Evolutionary conservation across 2,329 filamentous ascomycete species (phyloP).

Genomic region (Fusarium gaditjirri): DNA sequence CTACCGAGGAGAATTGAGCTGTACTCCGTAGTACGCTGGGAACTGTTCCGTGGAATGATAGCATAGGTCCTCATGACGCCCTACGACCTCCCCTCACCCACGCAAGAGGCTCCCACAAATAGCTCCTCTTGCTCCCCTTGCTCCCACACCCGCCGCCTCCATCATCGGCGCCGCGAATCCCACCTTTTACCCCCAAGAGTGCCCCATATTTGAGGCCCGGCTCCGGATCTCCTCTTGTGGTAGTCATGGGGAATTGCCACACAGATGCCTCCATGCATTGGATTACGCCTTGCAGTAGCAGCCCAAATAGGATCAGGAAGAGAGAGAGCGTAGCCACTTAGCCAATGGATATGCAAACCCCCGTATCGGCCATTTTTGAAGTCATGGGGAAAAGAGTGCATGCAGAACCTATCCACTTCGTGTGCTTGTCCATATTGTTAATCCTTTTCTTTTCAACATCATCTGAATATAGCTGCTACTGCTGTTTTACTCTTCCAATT

Average conservation of each 20-base stretch:
- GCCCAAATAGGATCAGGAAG: background rate
- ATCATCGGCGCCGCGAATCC: conserved; percentile 27
- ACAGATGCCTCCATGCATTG: background rate
- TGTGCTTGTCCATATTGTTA: conserved; percentile 4
- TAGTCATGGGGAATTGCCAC: background rate
- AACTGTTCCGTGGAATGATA: conserved; percentile 16
- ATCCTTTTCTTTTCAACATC: conserved; percentile 11
- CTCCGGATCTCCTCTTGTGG: conserved; percentile 31
- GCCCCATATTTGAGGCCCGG: conserved; percentile 40
- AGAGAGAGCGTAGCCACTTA: conserved; percentile 1
- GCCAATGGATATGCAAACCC: conserved; percentile 30
- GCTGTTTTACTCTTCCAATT: background rate
- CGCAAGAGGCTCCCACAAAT: conserved; percentile 17
- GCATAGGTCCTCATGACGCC: conserved; percentile 13
- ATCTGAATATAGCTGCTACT: background rate
- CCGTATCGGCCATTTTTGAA: conserved; percentile 10
- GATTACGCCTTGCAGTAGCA: background rate
- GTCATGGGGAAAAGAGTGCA: conserved; percentile 25
- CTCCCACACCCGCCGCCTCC: conserved; percentile 25
- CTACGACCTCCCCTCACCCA: background rate
- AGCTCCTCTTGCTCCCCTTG: no score
- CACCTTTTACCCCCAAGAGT: conserved; percentile 20
- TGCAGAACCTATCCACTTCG: conserved; percentile 18
- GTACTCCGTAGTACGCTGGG: conserved; percentile 4
- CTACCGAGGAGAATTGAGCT: conserved; percentile 26